These are phyloP conservation scores for Gossypium herbaceum DNA, from an alignment of 345 rosid species.

Conservation along the genomic window DNA sequence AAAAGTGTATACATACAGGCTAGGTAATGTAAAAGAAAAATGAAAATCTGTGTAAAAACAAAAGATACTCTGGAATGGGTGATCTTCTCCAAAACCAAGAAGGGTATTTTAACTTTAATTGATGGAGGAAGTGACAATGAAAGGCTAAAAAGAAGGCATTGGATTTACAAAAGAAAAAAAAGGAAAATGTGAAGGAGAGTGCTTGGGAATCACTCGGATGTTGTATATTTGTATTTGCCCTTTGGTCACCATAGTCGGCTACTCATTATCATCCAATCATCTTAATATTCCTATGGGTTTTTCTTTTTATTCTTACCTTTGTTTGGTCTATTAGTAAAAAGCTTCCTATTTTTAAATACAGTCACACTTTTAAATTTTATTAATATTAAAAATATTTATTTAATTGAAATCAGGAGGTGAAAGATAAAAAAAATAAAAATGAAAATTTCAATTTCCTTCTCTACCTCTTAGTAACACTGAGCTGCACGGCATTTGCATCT, in stretches of 20 bases:
- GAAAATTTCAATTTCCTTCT: background rate
- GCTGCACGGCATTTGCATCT: slow-evolving; percentile 22
- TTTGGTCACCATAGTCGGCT: slow-evolving; percentile 30
- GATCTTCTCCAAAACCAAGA: slow-evolving; percentile 34
- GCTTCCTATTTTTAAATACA: no score
- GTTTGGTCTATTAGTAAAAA: no score
- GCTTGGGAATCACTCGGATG: slow-evolving; percentile 31
- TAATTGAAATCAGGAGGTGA: no score
- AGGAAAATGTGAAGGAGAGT: slow-evolving; percentile 30
- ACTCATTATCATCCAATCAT: background rate
- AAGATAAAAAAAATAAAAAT: no score
- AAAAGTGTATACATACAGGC: background rate
- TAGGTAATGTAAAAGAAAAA: background rate
- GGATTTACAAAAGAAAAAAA: background rate
- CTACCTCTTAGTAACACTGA: background rate
- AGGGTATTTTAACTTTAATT: slow-evolving; percentile 21
- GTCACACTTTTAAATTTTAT: no score
- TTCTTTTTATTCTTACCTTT: no score
- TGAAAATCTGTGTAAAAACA: slow-evolving; percentile 1
- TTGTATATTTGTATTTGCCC: slow-evolving; percentile 23
- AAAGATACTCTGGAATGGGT: slow-evolving; percentile 24
- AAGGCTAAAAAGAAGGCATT: slow-evolving; percentile 20
- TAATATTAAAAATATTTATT: no score
- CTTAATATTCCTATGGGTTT: background rate
- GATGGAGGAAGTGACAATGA: slow-evolving; percentile 25